These are phyloP conservation scores for Psilocybe cubensis DNA, from an alignment of 768 basidiomycete genomes.

Conservation along the genomic window DNA sequence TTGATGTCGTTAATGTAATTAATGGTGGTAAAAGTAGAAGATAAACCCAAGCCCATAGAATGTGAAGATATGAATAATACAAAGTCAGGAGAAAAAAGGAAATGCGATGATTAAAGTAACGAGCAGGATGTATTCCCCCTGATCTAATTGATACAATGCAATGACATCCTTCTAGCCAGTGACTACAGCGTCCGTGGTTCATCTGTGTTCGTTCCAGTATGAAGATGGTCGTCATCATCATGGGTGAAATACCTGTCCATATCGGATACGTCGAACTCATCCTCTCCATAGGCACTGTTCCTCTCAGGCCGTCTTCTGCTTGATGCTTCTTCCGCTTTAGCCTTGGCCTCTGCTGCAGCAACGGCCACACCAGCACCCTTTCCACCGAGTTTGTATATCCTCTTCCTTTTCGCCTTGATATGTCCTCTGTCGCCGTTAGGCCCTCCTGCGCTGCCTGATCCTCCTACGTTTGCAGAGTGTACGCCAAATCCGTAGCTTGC, in stretches of 20 bases:
- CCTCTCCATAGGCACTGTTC: constrained; percentile 22
- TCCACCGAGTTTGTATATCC: constrained; percentile 66
- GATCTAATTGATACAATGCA: no score
- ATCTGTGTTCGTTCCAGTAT: neutral
- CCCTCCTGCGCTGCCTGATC: constrained; percentile 22
- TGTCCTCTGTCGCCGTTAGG: constrained; percentile 47
- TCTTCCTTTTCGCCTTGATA: constrained; percentile 76
- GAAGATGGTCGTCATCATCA: neutral
- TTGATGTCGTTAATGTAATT: neutral
- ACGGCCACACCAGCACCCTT: constrained; percentile 26
- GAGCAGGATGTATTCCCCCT: neutral
- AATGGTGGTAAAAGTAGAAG: neutral
- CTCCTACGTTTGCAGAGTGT: constrained; percentile 12
- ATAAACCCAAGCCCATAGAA: neutral
- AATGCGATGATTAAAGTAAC: neutral
- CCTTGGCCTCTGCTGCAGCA: neutral
- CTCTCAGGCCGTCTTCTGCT: neutral
- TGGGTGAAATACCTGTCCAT: constrained; percentile 71
- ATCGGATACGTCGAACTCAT: constrained; percentile 66
- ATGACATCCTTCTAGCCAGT: neutral
- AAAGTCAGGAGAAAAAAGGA: neutral
- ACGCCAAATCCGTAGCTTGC: constrained; percentile 12
- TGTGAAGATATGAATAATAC: neutral
- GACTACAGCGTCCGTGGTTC: neutral
- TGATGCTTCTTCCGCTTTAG: neutral